A percentile compares a stretch with the other conserved stretches of the same genome.
phyloP scores from a whole-genome alignment of 2,329 filamentous ascomycete species.

The Fonsecaea nubica region DNA sequence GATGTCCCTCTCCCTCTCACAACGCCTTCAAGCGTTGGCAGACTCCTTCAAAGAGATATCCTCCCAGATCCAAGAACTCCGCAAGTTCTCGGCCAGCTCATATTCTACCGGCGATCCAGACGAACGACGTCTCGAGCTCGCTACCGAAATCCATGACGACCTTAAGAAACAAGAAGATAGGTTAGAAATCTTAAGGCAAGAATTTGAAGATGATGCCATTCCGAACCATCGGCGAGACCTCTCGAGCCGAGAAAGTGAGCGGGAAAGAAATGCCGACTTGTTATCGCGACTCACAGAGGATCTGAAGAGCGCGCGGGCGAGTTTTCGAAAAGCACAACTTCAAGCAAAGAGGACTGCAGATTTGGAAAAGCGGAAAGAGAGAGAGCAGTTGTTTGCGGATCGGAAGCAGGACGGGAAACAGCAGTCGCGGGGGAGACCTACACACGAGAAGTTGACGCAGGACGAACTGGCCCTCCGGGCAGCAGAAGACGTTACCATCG shows the following conservation, averaged over 20 bases:
- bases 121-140: constrained; percentile 70
- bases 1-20: constrained; percentile 54
- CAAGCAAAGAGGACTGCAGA: constrained; percentile 77
- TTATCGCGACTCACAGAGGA: constrained; percentile 72
- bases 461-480: constrained; percentile 77
- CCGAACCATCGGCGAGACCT: constrained; percentile 17
- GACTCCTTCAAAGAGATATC: constrained; percentile 61
- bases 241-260: constrained; percentile 57
- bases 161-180: constrained; percentile 83
- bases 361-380: constrained; percentile 75
- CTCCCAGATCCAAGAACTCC: constrained; percentile 62
- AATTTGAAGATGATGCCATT: constrained; percentile 66
- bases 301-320: constrained; percentile 68
- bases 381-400: constrained; percentile 73
- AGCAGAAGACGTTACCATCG: constrained; percentile 81
- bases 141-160: constrained; percentile 77
- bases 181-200: constrained; percentile 78
- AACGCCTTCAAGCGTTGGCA: constrained; percentile 60
- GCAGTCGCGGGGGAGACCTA: constrained; percentile 35
- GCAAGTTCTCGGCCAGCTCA: constrained; percentile 67
- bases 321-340: constrained; percentile 83
- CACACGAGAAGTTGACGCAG: constrained; percentile 64
- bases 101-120: constrained; percentile 69
- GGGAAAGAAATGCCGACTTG: constrained; percentile 69
- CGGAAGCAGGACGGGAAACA: constrained; percentile 40